Evolutionary conservation across 202 grass and related monocot genomes (phyloP).

Genomic region (Schoenoplectus tabernaemontani): DNA sequence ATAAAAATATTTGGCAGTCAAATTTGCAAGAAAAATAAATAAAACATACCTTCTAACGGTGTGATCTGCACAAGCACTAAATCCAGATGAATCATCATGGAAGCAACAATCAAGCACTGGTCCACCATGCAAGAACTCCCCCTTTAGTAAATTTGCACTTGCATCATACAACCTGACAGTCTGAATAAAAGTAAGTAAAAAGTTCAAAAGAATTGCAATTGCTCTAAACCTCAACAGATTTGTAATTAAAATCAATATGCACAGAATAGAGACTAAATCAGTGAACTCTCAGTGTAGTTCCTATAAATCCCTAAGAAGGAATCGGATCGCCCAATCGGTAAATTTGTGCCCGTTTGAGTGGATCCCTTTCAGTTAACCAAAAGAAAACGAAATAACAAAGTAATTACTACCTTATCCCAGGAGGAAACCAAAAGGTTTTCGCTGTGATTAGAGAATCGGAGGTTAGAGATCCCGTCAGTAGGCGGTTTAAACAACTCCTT

Average conservation of each 20-base stretch:
- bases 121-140: conserved; percentile 71
- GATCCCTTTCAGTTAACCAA: background rate
- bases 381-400: background rate
- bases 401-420: conserved; percentile 69
- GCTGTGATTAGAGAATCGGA: conserved; percentile 98
- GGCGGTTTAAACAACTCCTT: conserved; percentile 66
- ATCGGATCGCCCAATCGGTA: background rate
- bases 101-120: conserved; percentile 93
- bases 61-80: conserved; percentile 68
- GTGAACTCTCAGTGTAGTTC: background rate
- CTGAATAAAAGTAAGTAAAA: conserved; percentile 24
- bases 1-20: background rate
- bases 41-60: conserved; percentile 59
- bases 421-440: conserved; percentile 92
- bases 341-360: conserved; percentile 24
- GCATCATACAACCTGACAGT: conserved; percentile 91
- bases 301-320: background rate
- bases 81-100: conserved; percentile 86
- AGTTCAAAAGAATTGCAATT: background rate
- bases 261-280: background rate
- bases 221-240: background rate
- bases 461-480: conserved; percentile 83
- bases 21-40: background rate
- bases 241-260: background rate
- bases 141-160: conserved; percentile 55